Base-by-base conservation (phyloP, 202 grass and related monocot species). In the Brachypodium distachyon region DNA sequence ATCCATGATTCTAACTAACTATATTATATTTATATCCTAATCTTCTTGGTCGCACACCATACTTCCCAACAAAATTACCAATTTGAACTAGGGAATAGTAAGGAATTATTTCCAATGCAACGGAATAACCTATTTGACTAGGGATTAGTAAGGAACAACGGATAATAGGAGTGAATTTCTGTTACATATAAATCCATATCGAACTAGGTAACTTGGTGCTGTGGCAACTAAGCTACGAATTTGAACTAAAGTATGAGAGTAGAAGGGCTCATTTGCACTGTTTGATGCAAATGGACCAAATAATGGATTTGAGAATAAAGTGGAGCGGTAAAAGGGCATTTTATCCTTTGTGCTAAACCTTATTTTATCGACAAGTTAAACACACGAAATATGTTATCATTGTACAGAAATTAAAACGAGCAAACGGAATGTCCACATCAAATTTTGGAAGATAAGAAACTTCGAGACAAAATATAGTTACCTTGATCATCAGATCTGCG, bases 401-500 rank as follows among this genome's bases (percentile, higher is more conserved):
- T 48, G 17, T 57, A 18, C 34, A 70, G 36, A 61, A 66, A 29
- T 51, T 21, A 44, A 25, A 81, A n/a, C 16, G 41, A 36, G 64
- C 23, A 13, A 76, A 44, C 23, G 50, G 39, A 28, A 40, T 65
- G 44, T 36, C 39, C 50, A 67, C 11, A 87, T 37, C n/a, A 79
- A 67, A 79, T 75, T 72, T 82, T 60, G 39, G 13, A 55, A 73
- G 11, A 54, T 38, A 76, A 23, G 44, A 43, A 62, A 55, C 33
- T 19, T 70, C 38, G 21, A 48, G 67, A 54, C 42, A 87, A 52
- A 55, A 80, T 65, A 25, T 65, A 25, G 19, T 79, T 93, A 97
- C 93, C 93, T 97, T 97, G 43, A 97, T 77, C 63, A 93, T 50
- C 84, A 97, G 70, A 79, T 97, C 93, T 60, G 87, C 82, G 51